Evolutionary conservation across 768 basidiomycete species (phyloP).

Genomic region (Tulasnella sp.): DNA sequence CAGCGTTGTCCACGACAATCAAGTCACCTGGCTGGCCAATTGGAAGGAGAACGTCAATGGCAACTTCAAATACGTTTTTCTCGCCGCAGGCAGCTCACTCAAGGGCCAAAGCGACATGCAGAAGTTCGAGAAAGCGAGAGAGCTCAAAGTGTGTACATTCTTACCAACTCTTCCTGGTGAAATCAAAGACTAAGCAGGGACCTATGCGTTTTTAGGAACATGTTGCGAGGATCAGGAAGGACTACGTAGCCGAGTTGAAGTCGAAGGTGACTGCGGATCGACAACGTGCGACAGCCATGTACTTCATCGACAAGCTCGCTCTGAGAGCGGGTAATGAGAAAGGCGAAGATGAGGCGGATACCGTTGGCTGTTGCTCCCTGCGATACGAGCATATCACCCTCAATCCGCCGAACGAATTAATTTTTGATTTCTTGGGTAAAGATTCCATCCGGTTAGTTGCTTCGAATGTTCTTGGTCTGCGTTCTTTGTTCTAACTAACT

Average conservation of each 20-base stretch:
- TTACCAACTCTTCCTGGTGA: neutral
- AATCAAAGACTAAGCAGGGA: neutral
- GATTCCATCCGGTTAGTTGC: conserved; percentile 67
- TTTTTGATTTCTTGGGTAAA: conserved; percentile 98
- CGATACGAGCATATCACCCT: conserved; percentile 95
- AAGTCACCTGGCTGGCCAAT: conserved; percentile 96
- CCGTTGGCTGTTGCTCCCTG: conserved; percentile 96
- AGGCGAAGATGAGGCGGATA: conserved; percentile 98
- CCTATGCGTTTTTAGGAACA: too few species aligned
- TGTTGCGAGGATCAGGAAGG: conserved; percentile 80
- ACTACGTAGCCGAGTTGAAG: conserved; percentile 75
- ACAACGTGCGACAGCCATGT: conserved; percentile 98
- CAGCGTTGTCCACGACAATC: conserved; percentile 77
- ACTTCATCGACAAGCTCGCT: conserved; percentile 94
- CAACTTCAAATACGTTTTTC: conserved; percentile 93
- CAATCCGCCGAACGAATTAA: conserved; percentile 71
- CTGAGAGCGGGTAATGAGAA: conserved; percentile 99
- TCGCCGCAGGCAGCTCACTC: conserved; percentile 92
- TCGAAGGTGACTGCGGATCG: conserved; percentile 89
- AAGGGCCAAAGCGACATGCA: conserved; percentile 97
- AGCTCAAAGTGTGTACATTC: conserved; percentile 67
- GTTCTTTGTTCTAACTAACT: neutral
- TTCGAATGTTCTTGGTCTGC: neutral
- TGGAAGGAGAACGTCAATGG: conserved; percentile 99
- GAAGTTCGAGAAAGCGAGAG: conserved; percentile 97